Percentiles rank a stretch among this genome's conserved stretches.
Conservation (phyloP, 78 protist genomes). For the Acrasis kona region DNA sequence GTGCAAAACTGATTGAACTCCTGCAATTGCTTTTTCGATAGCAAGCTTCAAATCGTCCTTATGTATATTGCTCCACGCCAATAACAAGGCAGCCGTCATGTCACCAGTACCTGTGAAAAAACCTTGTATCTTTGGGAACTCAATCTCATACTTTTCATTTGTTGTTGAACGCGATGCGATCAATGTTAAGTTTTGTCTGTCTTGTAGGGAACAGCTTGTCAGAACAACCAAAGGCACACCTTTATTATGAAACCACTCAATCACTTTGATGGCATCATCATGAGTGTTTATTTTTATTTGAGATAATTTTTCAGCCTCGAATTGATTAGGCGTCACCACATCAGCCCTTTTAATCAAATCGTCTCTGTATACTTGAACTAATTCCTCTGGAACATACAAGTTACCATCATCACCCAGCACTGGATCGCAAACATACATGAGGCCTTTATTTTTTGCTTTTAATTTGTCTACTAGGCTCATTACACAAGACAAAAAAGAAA, state of each 20-base stretch:
- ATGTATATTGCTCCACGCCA: background rate
- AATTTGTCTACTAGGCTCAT: background rate
- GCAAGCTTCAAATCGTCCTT: background rate
- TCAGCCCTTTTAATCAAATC: background rate
- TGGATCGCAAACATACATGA: constrained; percentile 31
- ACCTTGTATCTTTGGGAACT: background rate
- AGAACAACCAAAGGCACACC: constrained; percentile 22
- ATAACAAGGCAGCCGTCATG: background rate
- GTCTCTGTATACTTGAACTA: background rate
- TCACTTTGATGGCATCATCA: background rate
- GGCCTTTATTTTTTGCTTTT: background rate
- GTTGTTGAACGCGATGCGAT: background rate
- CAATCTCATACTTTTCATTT: background rate
- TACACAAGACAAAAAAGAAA: background rate
- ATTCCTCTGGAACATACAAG: constrained; percentile 25
- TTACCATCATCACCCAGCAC: constrained; percentile 39
- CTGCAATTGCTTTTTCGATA: background rate
- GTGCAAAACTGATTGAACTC: background rate
- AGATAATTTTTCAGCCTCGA: constrained; percentile 19
- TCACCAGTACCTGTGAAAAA: constrained; percentile 20
- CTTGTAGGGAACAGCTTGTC: background rate
- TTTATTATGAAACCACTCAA: background rate
- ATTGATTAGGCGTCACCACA: constrained; percentile 25
- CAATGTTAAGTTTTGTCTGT: background rate
- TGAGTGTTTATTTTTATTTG: background rate